Conservation (phyloP, 805 yeast genomes). For the Myxozyma sirexii region DNA sequence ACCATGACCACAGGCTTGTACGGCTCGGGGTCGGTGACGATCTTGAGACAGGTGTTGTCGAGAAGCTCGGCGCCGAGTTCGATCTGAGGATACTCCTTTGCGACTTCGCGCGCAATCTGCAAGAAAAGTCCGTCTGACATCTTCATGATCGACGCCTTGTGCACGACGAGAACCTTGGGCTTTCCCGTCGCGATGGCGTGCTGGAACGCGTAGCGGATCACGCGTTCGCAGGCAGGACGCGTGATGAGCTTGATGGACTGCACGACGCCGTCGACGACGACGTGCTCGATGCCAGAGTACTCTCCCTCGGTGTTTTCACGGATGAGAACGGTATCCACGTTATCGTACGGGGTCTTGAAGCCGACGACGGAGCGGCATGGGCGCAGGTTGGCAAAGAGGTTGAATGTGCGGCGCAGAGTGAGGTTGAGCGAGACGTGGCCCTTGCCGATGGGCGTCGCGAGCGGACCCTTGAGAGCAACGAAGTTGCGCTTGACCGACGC, state of each 20-base stretch:
- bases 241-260: slow-evolving; percentile 98
- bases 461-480: slow-evolving; percentile 96
- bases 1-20: slow-evolving; percentile 91
- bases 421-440: slow-evolving; percentile 97
- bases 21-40: slow-evolving; percentile 82
- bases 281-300: slow-evolving; percentile 98
- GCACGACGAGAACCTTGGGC: slow-evolving; percentile 90
- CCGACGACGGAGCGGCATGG: slow-evolving; percentile 95
- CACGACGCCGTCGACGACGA: slow-evolving; percentile 96
- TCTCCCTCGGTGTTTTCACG: slow-evolving; percentile 99
- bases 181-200: slow-evolving; percentile 87
- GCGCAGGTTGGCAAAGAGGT: slow-evolving; percentile 94
- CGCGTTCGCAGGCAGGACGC: slow-evolving; percentile 93
- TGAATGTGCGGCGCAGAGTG: slow-evolving; percentile 96
- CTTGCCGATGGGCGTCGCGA: slow-evolving; percentile 96
- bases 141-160: slow-evolving; percentile 98
- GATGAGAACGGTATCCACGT: slow-evolving; percentile 92
- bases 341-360: slow-evolving; percentile 83
- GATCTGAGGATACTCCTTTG: slow-evolving; percentile 89
- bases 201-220: slow-evolving; percentile 95
- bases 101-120: slow-evolving; percentile 84
- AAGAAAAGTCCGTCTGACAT: slow-evolving; percentile 97
- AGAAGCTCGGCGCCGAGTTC: slow-evolving; percentile 81
- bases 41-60: slow-evolving; percentile 91
- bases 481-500: slow-evolving; percentile 88